Percentiles rank a stretch among this genome's conserved stretches.
Evolutionary conservation across 331 rosid genomes (phyloP).

Genomic region (Cydonia oblonga): DNA sequence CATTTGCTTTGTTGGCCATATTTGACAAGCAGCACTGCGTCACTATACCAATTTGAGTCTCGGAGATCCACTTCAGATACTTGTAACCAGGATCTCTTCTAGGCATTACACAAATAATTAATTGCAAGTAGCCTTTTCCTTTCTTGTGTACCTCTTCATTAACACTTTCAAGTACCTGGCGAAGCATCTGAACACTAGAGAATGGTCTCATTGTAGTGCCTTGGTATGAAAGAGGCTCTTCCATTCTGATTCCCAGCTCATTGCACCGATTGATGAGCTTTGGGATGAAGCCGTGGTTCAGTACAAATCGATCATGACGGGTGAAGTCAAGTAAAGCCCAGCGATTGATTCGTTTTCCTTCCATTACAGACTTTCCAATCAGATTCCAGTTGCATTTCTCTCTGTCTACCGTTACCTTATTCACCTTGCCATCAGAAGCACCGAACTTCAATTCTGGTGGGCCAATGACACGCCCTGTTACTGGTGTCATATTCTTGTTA

Average conservation of each 20-base stretch:
- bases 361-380: slow-evolving; percentile 43
- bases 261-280: slow-evolving; percentile 33
- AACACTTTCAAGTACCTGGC: slow-evolving; percentile 33
- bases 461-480: slow-evolving; percentile 46
- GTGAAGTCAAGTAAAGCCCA: slow-evolving; percentile 67
- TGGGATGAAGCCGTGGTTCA: slow-evolving; percentile 30
- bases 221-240: slow-evolving; percentile 31
- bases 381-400: slow-evolving; percentile 70
- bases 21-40: slow-evolving; percentile 63
- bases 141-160: slow-evolving; percentile 6
- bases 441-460: slow-evolving; percentile 60
- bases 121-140: slow-evolving; percentile 23
- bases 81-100: slow-evolving; percentile 47
- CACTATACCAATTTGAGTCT: slow-evolving; percentile 63
- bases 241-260: slow-evolving; percentile 50
- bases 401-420: slow-evolving; percentile 30
- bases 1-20: slow-evolving; percentile 34
- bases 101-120: slow-evolving; percentile 66
- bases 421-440: slow-evolving; percentile 31
- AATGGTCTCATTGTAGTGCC: slow-evolving; percentile 35
- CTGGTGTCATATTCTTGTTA: slow-evolving; percentile 37
- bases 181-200: slow-evolving; percentile 15
- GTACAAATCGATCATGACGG: neutral
- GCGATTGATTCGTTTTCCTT: slow-evolving; percentile 38
- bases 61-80: slow-evolving; percentile 58